Conservation (phyloP, 495 filamentous ascomycete species). For the Baudoinia panamericana region DNA sequence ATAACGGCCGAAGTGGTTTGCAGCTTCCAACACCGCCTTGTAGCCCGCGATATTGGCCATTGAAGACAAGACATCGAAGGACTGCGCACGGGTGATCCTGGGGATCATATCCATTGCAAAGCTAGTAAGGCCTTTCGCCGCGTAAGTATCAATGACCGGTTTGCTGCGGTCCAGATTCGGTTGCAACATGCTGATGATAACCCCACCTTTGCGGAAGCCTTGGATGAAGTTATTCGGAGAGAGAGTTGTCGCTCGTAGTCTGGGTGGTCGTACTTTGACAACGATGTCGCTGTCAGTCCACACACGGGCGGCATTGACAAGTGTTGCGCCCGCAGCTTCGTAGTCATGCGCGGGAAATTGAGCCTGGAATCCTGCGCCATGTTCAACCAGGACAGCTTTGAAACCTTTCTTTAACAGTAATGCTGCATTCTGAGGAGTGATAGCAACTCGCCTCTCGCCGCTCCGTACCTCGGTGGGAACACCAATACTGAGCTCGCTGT, state of each 20-base stretch:
- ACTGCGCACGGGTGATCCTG: constrained; percentile 66
- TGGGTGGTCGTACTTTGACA: constrained; percentile 61
- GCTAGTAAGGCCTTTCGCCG: constrained; percentile 32
- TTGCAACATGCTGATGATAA: constrained; percentile 20
- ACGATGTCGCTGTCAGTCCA: constrained; percentile 62
- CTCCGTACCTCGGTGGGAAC: constrained; percentile 47
- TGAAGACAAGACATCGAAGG: constrained; percentile 67
- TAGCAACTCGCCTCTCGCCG: constrained; percentile 63
- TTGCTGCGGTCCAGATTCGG: constrained; percentile 15
- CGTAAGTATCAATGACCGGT: constrained; percentile 11
- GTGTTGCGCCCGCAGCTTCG: constrained; percentile 54
- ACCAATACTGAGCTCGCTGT: constrained; percentile 53
- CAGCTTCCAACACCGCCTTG: constrained; percentile 71
- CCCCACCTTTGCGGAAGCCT: constrained; percentile 18
- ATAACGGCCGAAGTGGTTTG: constrained; percentile 70
- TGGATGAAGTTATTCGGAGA: constrained; percentile 19
- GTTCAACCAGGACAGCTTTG: constrained; percentile 56
- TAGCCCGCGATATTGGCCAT: constrained; percentile 86
- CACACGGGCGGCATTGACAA: constrained; percentile 48
- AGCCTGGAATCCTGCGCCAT: constrained; percentile 58
- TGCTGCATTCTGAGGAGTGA: constrained; percentile 66
- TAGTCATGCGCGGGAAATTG: constrained; percentile 62
- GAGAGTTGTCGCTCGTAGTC: constrained; percentile 10
- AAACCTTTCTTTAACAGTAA: constrained; percentile 70
- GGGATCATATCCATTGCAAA: constrained; percentile 83